Evolutionary conservation across 2,329 filamentous ascomycete species (phyloP).

Genomic region (Aspergillus ruber): DNA sequence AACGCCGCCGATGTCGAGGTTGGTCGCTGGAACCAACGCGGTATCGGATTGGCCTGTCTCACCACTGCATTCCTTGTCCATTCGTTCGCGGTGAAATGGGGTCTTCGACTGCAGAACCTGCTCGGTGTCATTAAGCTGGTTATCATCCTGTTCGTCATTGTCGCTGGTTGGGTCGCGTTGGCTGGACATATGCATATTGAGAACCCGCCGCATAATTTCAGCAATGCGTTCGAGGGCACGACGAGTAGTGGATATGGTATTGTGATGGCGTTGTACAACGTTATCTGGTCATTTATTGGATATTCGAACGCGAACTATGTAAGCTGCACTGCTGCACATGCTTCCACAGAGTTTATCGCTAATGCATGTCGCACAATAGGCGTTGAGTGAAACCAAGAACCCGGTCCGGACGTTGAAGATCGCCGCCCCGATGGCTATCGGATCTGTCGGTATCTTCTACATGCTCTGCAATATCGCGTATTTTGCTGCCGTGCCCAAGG

Average conservation of each 20-base stretch:
- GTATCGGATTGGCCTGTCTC: conserved; percentile 43
- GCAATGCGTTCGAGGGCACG: conserved; percentile 33
- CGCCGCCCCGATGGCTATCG: conserved; percentile 50
- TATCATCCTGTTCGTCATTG: conserved; percentile 43
- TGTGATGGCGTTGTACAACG: conserved; percentile 56
- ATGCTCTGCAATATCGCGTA: conserved; percentile 55
- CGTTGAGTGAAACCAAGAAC: conserved; percentile 51
- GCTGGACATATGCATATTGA: conserved; percentile 33
- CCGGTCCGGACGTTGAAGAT: conserved; percentile 54
- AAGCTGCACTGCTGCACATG: conserved; percentile 13
- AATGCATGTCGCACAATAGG: conserved; percentile 16
- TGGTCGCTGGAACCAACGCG: conserved; percentile 46
- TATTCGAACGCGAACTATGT: conserved; percentile 60
- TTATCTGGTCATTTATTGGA: conserved; percentile 56
- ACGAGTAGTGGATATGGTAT: conserved; percentile 39
- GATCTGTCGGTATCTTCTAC: conserved; percentile 50
- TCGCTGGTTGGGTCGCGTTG: conserved; percentile 37
- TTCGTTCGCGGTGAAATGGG: conserved; percentile 41
- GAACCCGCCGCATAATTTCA: conserved; percentile 30
- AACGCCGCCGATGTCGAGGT: conserved; percentile 39
- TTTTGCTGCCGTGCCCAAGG: conserved; percentile 52
- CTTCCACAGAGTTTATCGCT: conserved; percentile 8
- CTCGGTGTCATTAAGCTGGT: conserved; percentile 47
- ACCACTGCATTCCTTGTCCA: conserved; percentile 45
- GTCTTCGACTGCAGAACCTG: conserved; percentile 44